Conservation (phyloP, 306 rosid species). For the Geum urbanum region DNA sequence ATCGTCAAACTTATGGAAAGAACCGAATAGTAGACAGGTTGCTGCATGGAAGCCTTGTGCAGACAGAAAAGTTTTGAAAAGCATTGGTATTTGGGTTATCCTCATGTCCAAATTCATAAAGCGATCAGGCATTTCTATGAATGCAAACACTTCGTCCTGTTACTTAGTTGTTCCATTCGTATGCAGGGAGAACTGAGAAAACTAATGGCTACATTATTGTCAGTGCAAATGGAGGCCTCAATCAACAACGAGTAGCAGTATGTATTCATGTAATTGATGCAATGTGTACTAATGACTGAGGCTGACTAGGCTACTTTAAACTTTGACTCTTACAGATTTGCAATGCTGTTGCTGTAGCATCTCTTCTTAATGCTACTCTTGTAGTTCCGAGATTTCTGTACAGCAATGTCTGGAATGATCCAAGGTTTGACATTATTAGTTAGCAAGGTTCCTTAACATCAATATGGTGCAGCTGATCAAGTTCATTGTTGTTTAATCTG, state of each 20-base stretch:
- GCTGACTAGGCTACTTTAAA: constrained; percentile 34
- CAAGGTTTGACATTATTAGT: constrained; percentile 51
- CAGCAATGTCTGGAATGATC: constrained; percentile 98
- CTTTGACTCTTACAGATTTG: constrained; percentile 58
- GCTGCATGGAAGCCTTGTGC: constrained; percentile 84
- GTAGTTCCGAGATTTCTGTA: constrained; percentile 74
- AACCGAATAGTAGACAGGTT: constrained; percentile 46
- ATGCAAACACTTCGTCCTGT: neutral
- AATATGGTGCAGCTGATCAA: neutral
- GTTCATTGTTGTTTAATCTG: neutral
- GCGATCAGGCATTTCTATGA: neutral
- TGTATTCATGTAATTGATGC: constrained; percentile 27
- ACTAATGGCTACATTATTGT: constrained; percentile 77
- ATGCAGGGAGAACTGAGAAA: constrained; percentile 45
- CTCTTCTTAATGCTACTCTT: constrained; percentile 85
- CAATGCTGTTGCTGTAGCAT: constrained; percentile 89
- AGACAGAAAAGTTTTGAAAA: constrained; percentile 38
- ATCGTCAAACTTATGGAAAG: constrained; percentile 59
- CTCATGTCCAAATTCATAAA: neutral
- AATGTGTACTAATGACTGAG: constrained; percentile 29
- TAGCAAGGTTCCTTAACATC: neutral
- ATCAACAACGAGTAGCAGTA: constrained; percentile 98
- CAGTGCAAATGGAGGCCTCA: constrained; percentile 98
- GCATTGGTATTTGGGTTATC: constrained; percentile 40
- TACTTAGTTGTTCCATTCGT: constrained; percentile 11